Conservation (phyloP, 805 yeast species). For the Torulaspora microellipsoides region DNA sequence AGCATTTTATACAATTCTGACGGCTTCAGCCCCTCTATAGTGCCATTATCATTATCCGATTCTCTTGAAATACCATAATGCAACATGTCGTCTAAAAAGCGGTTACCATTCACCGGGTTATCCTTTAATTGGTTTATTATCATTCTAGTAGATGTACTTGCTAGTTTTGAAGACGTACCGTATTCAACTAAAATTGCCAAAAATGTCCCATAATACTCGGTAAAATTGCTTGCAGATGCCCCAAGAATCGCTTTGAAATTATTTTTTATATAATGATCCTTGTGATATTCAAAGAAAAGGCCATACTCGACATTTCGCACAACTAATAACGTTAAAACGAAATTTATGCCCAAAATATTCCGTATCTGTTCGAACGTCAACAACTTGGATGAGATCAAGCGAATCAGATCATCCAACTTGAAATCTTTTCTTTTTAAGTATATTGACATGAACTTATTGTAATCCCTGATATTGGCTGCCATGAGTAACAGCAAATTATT, state of each 20-base stretch:
- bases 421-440: constrained; percentile 31
- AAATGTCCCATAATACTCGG: constrained; percentile 15
- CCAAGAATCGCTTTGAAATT: constrained; percentile 20
- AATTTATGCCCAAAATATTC: constrained; percentile 21
- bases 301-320: constrained; percentile 7
- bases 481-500: constrained; percentile 22
- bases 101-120: constrained; percentile 2
- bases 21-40: constrained; percentile 8
- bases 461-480: constrained; percentile 23
- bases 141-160: constrained; percentile 10
- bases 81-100: constrained; percentile 18
- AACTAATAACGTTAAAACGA: constrained; percentile 14
- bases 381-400: constrained; percentile 26
- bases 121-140: constrained; percentile 15
- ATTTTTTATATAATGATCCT: constrained; percentile 20
- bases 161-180: constrained; percentile 20
- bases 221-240: constrained; percentile 11
- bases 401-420: constrained; percentile 18
- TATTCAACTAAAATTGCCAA: constrained; percentile 17
- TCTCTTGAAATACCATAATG: constrained; percentile 12
- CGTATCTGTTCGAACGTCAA: constrained; percentile 27
- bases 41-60: constrained; percentile 10
- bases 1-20: constrained; percentile 16
- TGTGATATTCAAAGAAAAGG: constrained; percentile 21
- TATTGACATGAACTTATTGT: constrained; percentile 32